Percentiles rank a stretch among this genome's conserved stretches.
Conservation (phyloP, 148 eudicot species). For the Talinum fruticosum region DNA sequence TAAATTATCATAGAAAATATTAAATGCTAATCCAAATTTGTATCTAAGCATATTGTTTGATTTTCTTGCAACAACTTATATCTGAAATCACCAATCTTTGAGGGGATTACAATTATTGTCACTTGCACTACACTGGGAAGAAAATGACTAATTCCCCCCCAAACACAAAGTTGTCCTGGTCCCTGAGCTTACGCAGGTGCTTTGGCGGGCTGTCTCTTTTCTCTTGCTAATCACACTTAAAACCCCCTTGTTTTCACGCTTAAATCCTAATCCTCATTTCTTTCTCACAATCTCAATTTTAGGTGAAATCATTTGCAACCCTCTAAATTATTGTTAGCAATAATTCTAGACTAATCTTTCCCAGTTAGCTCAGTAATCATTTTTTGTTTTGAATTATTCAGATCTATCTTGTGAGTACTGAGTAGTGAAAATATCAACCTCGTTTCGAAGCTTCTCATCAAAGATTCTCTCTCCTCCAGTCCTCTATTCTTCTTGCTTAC, state of each 20-base stretch:
- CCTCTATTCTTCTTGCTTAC: constrained; percentile 18
- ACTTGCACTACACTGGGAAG: not conserved
- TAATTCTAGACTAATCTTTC: not conserved
- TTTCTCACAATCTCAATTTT: not conserved
- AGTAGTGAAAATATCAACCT: not conserved
- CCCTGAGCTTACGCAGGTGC: constrained; percentile 5
- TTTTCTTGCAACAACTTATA: not conserved
- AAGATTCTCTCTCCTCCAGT: constrained; percentile 11
- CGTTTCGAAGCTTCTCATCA: constrained; percentile 10
- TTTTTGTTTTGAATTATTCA: not conserved
- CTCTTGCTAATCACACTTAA: not conserved
- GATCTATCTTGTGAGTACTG: not conserved
- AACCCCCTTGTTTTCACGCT: not conserved
- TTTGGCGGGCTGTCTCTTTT: constrained; percentile 17
- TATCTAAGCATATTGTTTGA: not conserved
- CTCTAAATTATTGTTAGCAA: not conserved
- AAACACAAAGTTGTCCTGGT: not conserved
- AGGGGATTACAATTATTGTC: not conserved
- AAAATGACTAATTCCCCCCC: not conserved
- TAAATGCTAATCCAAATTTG: too few species aligned
- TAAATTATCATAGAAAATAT: too few species aligned
- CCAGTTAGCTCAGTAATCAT: not conserved
- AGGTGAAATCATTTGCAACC: not conserved
- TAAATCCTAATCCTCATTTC: not conserved
- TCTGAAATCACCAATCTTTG: not conserved